Base-by-base conservation (phyloP, 441 rosid genomes). In the Geranium incanum region DNA sequence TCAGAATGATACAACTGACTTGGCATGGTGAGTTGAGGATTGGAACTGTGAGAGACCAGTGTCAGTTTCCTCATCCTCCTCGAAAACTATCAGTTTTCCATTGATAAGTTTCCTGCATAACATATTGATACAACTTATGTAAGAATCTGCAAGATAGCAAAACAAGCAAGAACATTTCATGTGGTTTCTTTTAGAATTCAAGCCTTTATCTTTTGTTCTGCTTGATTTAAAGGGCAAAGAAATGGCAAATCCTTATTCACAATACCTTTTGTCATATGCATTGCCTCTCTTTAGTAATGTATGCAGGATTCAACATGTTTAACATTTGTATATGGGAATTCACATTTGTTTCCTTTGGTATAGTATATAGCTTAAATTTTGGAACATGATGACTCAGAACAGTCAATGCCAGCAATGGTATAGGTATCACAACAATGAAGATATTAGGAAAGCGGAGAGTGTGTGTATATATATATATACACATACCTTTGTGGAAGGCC, bases 61-160 rank as follows among this genome's bases (percentile, higher is more conserved):
- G 38, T 90, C 97, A 60, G 83, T 73, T 73, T 87, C 95, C 63
- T 83, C 89, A 3, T 62, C 76, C 69, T 80, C 90, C 9, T 87
- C 89, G 48, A 81, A 82, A 63, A 57, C 74, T 9, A 81, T 69
- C 0, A 83, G 84, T 28, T 64, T 64, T 66, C 79, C 80, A 45
- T 36, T 43, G 12, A 77, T 68, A 12, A 60, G 75, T 75, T 83
- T 85, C 84, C 92, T 87, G 86, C 52, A 45, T 45, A 45, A 7
- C 8, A 16, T 63, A 75, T 71, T 73, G 21, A 75, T 50, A 33
- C 13, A 69, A 67, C 6, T 11, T 45, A 9, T 45, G 52, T 45
- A 45, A 45, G 52, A 45, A 45, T 45, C 52, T 3, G 33, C 33
- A 45, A 45, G 52, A 13, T 45, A 45, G 13, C 13, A 45, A 15